These are phyloP conservation scores for Periconia sp. DNA, from an alignment of 2,329 filamentous ascomycete species.

Conservation along the genomic window DNA sequence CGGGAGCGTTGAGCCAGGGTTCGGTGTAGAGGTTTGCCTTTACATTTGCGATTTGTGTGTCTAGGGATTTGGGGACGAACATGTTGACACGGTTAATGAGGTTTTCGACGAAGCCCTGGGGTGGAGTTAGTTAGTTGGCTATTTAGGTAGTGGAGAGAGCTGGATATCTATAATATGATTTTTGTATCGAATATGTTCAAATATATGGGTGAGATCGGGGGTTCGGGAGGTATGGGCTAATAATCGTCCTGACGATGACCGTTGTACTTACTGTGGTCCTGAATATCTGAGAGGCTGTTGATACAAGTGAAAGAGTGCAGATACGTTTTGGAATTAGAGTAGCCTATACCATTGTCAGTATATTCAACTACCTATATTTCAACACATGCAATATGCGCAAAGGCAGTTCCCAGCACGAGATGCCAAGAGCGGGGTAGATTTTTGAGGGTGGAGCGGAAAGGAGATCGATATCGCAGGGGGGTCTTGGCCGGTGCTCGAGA, in stretches of 20 bases:
- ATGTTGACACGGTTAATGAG: constrained; percentile 60
- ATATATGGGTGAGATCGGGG: background rate
- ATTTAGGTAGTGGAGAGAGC: constrained; percentile 45
- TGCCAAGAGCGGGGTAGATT: background rate
- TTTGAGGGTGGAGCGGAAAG: constrained; percentile 25
- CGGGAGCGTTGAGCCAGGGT: constrained; percentile 64
- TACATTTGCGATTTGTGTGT: constrained; percentile 65
- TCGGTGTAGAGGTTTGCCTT: constrained; percentile 67
- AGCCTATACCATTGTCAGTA: constrained; percentile 24
- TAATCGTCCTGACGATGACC: background rate
- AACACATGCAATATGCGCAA: background rate
- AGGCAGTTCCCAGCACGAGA: background rate
- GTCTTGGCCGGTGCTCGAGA: constrained; percentile 17
- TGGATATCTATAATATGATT: no score
- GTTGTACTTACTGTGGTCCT: constrained; percentile 43
- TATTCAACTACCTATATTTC: no score
- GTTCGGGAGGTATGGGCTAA: background rate
- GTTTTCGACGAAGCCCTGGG: constrained; percentile 60
- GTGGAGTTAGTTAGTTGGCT: background rate
- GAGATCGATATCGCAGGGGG: constrained; percentile 29
- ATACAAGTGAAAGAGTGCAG: constrained; percentile 53
- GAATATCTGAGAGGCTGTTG: constrained; percentile 51
- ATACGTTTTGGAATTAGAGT: constrained; percentile 51
- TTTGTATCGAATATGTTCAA: no score
- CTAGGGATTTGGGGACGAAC: constrained; percentile 69